A percentile compares a stretch with the other conserved stretches of the same genome.
Conservation (phyloP, 768 basidiomycete species). For the Lentinula lateritia region DNA sequence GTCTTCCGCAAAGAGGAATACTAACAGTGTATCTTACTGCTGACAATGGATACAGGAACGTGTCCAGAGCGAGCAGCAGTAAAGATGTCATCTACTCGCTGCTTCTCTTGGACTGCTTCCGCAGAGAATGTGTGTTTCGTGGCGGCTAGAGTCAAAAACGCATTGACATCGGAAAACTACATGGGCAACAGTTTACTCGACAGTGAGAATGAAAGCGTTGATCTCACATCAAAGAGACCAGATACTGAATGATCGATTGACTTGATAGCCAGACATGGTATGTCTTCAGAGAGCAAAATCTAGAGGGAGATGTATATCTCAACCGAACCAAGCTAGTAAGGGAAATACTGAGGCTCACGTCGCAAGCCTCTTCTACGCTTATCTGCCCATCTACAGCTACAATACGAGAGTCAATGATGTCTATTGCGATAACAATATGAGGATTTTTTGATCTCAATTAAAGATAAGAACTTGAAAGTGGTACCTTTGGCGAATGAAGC, state of each 20-base stretch:
- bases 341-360: conserved; percentile 36
- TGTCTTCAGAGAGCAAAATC: conserved; percentile 59
- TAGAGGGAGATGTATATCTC: conserved; percentile 17
- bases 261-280: conserved; percentile 62
- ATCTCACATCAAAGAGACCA: conserved; percentile 73
- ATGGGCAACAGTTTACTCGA: neutral
- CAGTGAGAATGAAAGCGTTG: neutral
- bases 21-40: conserved; percentile 48
- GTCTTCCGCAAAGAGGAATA: neutral
- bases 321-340: neutral
- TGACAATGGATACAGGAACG: conserved; percentile 71
- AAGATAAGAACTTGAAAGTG: conserved; percentile 10
- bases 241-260: conserved; percentile 21
- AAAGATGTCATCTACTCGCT: conserved; percentile 63
- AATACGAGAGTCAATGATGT: conserved; percentile 65
- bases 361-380: conserved; percentile 79
- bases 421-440: conserved; percentile 25
- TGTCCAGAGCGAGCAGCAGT: conserved; percentile 68
- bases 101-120: conserved; percentile 54
- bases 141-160: conserved; percentile 80
- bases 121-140: conserved; percentile 64
- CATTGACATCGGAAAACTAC: conserved; percentile 82
- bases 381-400: conserved; percentile 64
- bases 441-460: neutral
- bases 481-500: conserved; percentile 52